Evolutionary conservation across 805 yeast species (phyloP), one percentile per base, ranked within the genome.

Genomic region (Lipomyces yamanashiensis): DNA sequence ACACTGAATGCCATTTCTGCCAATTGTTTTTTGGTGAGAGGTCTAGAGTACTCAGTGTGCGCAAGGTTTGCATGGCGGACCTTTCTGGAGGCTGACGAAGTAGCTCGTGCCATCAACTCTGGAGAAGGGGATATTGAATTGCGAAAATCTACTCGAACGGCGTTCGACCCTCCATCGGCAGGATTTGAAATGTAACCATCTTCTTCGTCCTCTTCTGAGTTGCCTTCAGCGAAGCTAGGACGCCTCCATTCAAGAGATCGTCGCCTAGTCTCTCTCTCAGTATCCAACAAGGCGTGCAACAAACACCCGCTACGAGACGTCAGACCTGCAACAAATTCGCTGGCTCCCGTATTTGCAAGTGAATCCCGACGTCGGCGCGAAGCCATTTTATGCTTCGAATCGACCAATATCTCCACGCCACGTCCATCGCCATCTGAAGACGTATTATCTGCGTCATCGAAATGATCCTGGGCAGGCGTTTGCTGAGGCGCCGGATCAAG

Each of bases 1-100:
- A 73, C 73, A 41, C 73, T 70, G 53, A 71, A 63, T 19, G 73
- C 76, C 70, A 73, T 69, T 19, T 73, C 73, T 7, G 73, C 69
- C 19, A 73, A 65, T 19, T 70, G 72, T 45, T 71, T 70, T 56
- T 71, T 71, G 19, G 72, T 67, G 58, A 73, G 58, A 28, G 60
- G 58, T 50, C 67, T 67, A 19, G 69, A 51, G 19, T 49, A 64
- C 8, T 64, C 21, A 43, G 21, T 52, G 15, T 19, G 23, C n/a
- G 54, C 17, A 10, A 13, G n/a, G 23, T 23, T 28, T 33, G 34
- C 37, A 17, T 50, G 21, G 41, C 12, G 54, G 19, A 19, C 43
- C 17, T 34, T 50, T 36, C 37, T 44, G 28, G 51, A 10, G 52
- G 34, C 17, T 36, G 23, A 23, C 36, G 40, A 33, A 9, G 53